Conservation (phyloP, 2,329 filamentous ascomycete genomes). For the Penicillium sp. region DNA sequence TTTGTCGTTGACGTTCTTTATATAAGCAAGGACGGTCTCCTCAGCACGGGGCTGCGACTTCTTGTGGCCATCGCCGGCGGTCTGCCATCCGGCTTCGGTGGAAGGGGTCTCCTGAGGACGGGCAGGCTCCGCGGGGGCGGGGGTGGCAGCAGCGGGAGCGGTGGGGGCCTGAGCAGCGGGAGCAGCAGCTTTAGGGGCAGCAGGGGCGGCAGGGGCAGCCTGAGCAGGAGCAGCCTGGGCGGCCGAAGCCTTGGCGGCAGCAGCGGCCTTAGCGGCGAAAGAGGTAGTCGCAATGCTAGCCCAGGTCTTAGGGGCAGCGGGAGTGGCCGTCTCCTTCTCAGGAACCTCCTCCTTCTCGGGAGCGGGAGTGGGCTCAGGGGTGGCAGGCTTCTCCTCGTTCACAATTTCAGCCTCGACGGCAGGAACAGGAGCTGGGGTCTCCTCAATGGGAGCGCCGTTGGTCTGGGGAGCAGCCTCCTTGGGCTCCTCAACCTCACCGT, state of each 20-base stretch:
- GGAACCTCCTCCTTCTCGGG: conserved; percentile 37
- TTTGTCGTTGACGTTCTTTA: conserved; percentile 91
- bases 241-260: conserved; percentile 26
- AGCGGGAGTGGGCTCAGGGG: conserved; percentile 50
- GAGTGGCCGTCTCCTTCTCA: conserved; percentile 45
- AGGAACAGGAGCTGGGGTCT: conserved; percentile 18
- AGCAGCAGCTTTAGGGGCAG: conserved; percentile 29
- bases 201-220: conserved; percentile 21
- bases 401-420: conserved; percentile 36
- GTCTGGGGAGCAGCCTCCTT: conserved; percentile 30
- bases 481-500: conserved; percentile 34
- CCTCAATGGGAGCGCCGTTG: conserved; percentile 23
- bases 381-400: conserved; percentile 57
- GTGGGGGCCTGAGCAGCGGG: conserved; percentile 26
- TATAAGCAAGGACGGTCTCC: conserved; percentile 72
- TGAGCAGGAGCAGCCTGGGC: conserved; percentile 33
- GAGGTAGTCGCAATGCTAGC: conserved; percentile 46
- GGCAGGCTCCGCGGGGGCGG: conserved; percentile 28
- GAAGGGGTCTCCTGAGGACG: conserved; percentile 70
- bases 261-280: conserved; percentile 34
- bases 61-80: conserved; percentile 65
- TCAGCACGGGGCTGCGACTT: conserved; percentile 73
- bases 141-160: conserved; percentile 30
- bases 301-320: conserved; percentile 55
- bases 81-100: conserved; percentile 71